These are phyloP conservation scores for Pseudomicrostroma phylloplanum DNA, from an alignment of 1,284 basidiomycete genomes.

Conservation along the genomic window DNA sequence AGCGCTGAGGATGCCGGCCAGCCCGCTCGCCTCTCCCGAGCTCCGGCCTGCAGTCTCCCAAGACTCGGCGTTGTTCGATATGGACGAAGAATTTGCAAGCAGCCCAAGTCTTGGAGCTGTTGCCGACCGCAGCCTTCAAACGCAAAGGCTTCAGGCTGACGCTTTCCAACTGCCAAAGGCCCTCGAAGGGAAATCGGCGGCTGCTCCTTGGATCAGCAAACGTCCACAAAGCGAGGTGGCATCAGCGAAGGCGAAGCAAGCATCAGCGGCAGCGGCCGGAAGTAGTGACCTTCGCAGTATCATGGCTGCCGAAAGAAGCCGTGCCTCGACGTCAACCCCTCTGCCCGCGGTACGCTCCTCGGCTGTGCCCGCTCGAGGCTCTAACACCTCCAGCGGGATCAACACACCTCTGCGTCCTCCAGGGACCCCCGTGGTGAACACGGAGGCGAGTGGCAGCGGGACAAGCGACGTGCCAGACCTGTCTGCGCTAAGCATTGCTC, in stretches of 20 bases:
- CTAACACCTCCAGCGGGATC: neutral
- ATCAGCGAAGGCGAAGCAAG: neutral
- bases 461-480: neutral
- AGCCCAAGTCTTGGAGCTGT: neutral
- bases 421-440: neutral
- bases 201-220: neutral
- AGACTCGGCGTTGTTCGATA: neutral
- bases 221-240: neutral
- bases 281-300: conserved; percentile 68
- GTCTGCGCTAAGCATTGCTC: conserved; percentile 21
- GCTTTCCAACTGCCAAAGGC: neutral
- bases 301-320: conserved; percentile 60
- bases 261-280: conserved; percentile 4
- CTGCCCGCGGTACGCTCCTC: neutral
- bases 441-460: conserved; percentile 1
- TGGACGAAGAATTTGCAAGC: neutral
- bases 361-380: neutral
- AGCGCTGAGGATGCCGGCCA: neutral
- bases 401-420: neutral
- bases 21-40: neutral
- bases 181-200: neutral
- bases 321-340: conserved; percentile 7
- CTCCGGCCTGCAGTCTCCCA: neutral
- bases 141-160: neutral
- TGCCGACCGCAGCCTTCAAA: neutral